Base-by-base conservation (phyloP, 371 early-diverging fungal genomes). In the Mucor indicus region DNA sequence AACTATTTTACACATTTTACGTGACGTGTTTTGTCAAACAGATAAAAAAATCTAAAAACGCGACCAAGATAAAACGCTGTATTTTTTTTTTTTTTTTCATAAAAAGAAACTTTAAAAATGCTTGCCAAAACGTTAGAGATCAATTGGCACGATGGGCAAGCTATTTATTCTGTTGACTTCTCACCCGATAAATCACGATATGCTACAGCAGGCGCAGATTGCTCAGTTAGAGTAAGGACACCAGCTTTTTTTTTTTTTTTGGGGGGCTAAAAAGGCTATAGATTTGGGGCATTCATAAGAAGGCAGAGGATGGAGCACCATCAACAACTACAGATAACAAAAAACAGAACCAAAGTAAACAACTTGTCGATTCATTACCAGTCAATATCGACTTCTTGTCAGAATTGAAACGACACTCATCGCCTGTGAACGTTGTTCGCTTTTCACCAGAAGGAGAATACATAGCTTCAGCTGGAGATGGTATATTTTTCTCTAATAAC, bases 391-490 rank as follows among this genome's bases (percentile, higher is more conserved):
- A 93, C 50, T 98, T 87, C 55, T 58, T 90, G 5, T 85, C 96
- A 20, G 91, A 86, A 45, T 69, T 98, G 33, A 80, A 83, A 39
- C 79, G 92, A 15, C 97, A 98, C 62, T 78, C 87, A 1, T 88
- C 85, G 4, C 89, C 92, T 2, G 97, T 97, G 33, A 98, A 98
- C 59, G 88, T 88, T 19, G 96, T 97, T 1, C 84, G 95, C n/a
- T 98, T 92, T 60, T 85, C 89, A 13, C 96, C 96, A 0, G 61
- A 66, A 44, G 86, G 89, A 55, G 80, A 78, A 20, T 64, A 78
- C 12, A 69, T 95, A 21, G 95, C 97, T 5, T 89, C 94, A 2
- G 93, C 90, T 19, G 95, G 95, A 11, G 95, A 96, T 64, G 93
- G 92, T 90, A 72, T 38, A 33, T 29, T 12, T 29, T 12, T 29